These are phyloP conservation scores for Epichloe hybrida DNA, from an alignment of 2,329 filamentous ascomycete species.

Conservation along the genomic window DNA sequence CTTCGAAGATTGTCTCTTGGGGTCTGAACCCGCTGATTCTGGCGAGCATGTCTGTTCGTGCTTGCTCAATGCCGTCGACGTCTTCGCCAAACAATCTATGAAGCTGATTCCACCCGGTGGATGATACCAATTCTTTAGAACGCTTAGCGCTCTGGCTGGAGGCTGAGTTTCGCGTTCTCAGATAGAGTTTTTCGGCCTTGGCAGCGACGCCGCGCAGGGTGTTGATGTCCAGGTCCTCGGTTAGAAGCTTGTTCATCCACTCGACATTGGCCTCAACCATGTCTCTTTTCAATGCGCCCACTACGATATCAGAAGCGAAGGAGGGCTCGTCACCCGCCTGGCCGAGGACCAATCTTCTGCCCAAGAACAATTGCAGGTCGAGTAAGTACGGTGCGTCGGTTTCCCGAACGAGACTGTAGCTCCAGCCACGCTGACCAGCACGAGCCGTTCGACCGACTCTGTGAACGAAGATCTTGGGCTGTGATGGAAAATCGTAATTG, in stretches of 20 bases:
- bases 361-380: conserved; percentile 87
- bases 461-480: conserved; percentile 94
- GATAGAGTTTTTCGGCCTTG: conserved; percentile 88
- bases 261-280: conserved; percentile 65
- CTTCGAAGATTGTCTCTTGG: conserved; percentile 91
- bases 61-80: conserved; percentile 50
- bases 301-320: conserved; percentile 70
- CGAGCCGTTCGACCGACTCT: conserved; percentile 90
- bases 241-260: conserved; percentile 66
- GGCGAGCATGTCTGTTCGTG: conserved; percentile 75
- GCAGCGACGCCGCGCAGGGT: conserved; percentile 58
- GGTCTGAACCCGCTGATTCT: conserved; percentile 81
- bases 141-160: conserved; percentile 83
- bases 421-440: conserved; percentile 87
- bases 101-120: conserved; percentile 57
- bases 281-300: conserved; percentile 63
- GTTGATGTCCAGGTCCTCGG: conserved; percentile 61
- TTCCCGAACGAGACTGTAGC: conserved; percentile 81
- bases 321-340: conserved; percentile 49
- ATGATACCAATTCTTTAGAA: conserved; percentile 61
- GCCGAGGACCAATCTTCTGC: conserved; percentile 68
- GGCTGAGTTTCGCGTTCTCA: conserved; percentile 78
- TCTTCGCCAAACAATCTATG: conserved; percentile 71
- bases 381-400: conserved; percentile 83
- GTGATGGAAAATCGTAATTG: conserved; percentile 95